Percentiles rank a stretch among this genome's conserved stretches.
Conservation (phyloP, 768 basidiomycete species). For the Mycena latifolia region DNA sequence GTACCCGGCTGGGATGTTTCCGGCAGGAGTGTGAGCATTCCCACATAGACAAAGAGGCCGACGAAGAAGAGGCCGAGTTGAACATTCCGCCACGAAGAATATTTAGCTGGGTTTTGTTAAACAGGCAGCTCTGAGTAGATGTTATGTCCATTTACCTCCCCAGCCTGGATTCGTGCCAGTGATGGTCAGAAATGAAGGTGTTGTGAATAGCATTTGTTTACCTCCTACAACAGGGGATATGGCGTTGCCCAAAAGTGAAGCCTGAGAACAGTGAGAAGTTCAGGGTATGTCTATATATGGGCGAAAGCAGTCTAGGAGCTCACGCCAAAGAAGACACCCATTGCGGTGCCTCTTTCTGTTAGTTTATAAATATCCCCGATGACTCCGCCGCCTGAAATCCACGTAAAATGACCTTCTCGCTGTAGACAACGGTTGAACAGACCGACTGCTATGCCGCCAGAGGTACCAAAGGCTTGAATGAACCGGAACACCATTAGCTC, state of each 20-base stretch:
- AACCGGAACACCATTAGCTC: slow-evolving; percentile 63
- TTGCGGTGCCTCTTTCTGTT: slow-evolving; percentile 62
- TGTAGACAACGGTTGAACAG: not conserved
- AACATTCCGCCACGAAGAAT: slow-evolving; percentile 62
- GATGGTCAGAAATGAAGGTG: no score
- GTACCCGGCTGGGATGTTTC: slow-evolving; percentile 62
- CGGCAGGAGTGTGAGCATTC: slow-evolving; percentile 51
- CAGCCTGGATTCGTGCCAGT: slow-evolving; percentile 26
- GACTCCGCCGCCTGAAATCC: slow-evolving; percentile 54
- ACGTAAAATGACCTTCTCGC: not conserved
- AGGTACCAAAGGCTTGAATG: slow-evolving; percentile 67
- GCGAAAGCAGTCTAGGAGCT: not conserved
- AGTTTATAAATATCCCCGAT: slow-evolving; percentile 65
- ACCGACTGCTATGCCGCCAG: slow-evolving; percentile 46
- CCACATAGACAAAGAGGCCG: slow-evolving; percentile 45
- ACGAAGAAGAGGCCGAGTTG: slow-evolving; percentile 52
- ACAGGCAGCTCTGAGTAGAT: slow-evolving; percentile 15
- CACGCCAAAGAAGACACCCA: slow-evolving; percentile 62
- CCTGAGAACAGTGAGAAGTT: slow-evolving; percentile 48
- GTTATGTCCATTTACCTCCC: slow-evolving; percentile 31
- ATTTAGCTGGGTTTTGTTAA: slow-evolving; percentile 48
- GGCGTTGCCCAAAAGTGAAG: slow-evolving; percentile 56
- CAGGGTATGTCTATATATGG: not conserved
- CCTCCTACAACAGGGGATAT: slow-evolving; percentile 58
- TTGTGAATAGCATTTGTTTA: slow-evolving; percentile 9